Evolutionary conservation across 2,329 filamentous ascomycete species (phyloP).

Genomic region (Botrytis porri): DNA sequence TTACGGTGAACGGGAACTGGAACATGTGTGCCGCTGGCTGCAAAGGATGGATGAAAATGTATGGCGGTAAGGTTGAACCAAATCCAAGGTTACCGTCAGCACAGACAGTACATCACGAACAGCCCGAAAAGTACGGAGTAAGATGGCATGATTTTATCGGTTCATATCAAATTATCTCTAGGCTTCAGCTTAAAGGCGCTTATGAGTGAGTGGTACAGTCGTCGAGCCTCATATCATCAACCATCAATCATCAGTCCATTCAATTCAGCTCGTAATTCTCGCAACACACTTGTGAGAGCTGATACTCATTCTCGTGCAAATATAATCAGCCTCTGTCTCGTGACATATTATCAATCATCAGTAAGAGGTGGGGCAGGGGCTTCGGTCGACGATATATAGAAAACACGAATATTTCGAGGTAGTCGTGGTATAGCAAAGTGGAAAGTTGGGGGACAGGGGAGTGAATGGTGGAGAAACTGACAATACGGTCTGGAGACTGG

Average conservation of each 20-base stretch:
- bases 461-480: not conserved
- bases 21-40: not conserved
- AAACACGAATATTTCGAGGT: not conserved
- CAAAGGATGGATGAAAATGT: not conserved
- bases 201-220: not conserved
- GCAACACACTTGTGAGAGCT: not conserved
- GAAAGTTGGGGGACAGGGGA: not conserved
- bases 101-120: not conserved
- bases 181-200: not conserved
- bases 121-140: not conserved
- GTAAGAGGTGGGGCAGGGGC: not conserved
- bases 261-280: not conserved
- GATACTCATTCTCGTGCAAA: not conserved
- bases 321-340: not conserved
- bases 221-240: not conserved
- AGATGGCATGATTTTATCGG: slow-evolving; percentile 3
- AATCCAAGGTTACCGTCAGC: slow-evolving; percentile 1
- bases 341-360: not conserved
- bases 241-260: not conserved
- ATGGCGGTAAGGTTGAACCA: slow-evolving; percentile 9
- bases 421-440: not conserved
- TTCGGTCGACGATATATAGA: not conserved
- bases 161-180: not conserved
- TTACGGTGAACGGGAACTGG: not conserved
- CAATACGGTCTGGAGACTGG: slow-evolving; percentile 10